Percentiles rank a stretch among this genome's conserved stretches.
Evolutionary conservation across 2,329 filamentous ascomycete species (phyloP).

Genomic region (Fusarium globosum): DNA sequence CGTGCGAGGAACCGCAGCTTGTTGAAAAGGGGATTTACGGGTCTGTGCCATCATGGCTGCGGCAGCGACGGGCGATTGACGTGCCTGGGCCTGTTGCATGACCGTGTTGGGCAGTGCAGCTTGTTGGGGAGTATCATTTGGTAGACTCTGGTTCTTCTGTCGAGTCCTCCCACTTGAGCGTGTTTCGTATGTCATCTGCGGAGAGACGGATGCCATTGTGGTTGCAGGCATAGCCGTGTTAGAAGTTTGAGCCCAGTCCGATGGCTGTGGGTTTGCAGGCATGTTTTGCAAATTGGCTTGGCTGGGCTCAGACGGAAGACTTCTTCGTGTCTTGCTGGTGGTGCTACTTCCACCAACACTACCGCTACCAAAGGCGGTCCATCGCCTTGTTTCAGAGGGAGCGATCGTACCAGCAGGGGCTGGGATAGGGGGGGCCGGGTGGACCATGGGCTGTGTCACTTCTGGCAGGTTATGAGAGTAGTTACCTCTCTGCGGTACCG

Average conservation of each 20-base stretch:
- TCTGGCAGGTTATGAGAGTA: slow-evolving; percentile 25
- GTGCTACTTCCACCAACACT: neutral
- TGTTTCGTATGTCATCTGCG: slow-evolving; percentile 21
- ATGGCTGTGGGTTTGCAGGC: slow-evolving; percentile 21
- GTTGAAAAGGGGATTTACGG: slow-evolving; percentile 49
- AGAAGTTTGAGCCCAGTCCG: slow-evolving; percentile 25
- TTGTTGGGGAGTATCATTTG: slow-evolving; percentile 18
- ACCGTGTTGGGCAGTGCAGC: slow-evolving; percentile 21
- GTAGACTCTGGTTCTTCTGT: slow-evolving; percentile 14
- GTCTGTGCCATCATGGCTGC: slow-evolving; percentile 48
- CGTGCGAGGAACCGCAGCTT: slow-evolving; percentile 40
- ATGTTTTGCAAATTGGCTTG: slow-evolving; percentile 1
- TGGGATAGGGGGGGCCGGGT: slow-evolving; percentile 16
- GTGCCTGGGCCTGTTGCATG: slow-evolving; percentile 38
- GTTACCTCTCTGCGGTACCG: slow-evolving; percentile 31
- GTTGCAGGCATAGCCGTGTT: slow-evolving; percentile 5
- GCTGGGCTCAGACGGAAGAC: slow-evolving; percentile 32
- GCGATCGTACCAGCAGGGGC: slow-evolving; percentile 23
- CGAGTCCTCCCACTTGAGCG: slow-evolving; percentile 4
- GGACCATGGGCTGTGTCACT: slow-evolving; percentile 18
- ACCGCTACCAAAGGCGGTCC: slow-evolving; percentile 12
- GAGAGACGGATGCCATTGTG: slow-evolving; percentile 24
- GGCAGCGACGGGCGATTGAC: slow-evolving; percentile 42
- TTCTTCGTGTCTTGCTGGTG: slow-evolving; percentile 17
- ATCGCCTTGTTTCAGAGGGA: slow-evolving; percentile 25